phyloP scores from a whole-genome alignment of 2,329 filamentous ascomycete species.

The Monilinia polystroma region DNA sequence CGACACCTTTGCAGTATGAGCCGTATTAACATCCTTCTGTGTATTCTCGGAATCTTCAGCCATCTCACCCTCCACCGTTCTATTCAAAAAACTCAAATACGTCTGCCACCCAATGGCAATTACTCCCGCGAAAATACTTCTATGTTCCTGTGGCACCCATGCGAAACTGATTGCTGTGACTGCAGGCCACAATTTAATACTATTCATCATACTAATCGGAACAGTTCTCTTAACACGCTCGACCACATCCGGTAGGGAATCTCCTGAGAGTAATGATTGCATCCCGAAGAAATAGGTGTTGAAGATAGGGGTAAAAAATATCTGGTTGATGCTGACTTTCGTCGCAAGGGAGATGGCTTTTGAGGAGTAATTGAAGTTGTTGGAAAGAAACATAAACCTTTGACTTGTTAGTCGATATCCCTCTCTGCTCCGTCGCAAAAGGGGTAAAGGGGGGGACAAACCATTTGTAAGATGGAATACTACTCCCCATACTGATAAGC shows the following conservation, averaged over 20 bases:
- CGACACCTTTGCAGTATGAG: background rate
- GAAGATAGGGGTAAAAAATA: constrained; percentile 78
- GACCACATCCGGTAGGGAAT: constrained; percentile 59
- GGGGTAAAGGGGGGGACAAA: constrained; percentile 45
- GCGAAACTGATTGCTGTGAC: constrained; percentile 85
- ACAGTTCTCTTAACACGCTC: constrained; percentile 74
- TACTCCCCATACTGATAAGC: constrained; percentile 68
- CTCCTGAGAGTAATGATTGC: constrained; percentile 73
- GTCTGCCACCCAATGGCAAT: constrained; percentile 91
- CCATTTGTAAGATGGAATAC: constrained; percentile 82
- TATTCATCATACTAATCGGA: constrained; percentile 73
- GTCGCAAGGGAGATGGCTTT: constrained; percentile 66
- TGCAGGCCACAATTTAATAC: constrained; percentile 82
- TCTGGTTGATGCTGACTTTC: constrained; percentile 80
- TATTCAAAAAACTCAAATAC: constrained; percentile 79
- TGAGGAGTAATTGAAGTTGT: constrained; percentile 80
- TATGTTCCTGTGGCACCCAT: constrained; percentile 76
- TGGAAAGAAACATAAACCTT: constrained; percentile 74
- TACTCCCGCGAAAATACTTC: constrained; percentile 75
- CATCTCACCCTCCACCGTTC: constrained; percentile 61
- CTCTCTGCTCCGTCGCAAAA: background rate
- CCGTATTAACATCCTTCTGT: background rate
- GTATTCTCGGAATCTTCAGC: background rate
- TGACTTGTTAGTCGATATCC: background rate
- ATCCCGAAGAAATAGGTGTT: constrained; percentile 80